Evolutionary conservation across 2,329 filamentous ascomycete species (phyloP), one percentile per base, ranked within the genome.

Genomic region (Neoarthrinium moseri): DNA sequence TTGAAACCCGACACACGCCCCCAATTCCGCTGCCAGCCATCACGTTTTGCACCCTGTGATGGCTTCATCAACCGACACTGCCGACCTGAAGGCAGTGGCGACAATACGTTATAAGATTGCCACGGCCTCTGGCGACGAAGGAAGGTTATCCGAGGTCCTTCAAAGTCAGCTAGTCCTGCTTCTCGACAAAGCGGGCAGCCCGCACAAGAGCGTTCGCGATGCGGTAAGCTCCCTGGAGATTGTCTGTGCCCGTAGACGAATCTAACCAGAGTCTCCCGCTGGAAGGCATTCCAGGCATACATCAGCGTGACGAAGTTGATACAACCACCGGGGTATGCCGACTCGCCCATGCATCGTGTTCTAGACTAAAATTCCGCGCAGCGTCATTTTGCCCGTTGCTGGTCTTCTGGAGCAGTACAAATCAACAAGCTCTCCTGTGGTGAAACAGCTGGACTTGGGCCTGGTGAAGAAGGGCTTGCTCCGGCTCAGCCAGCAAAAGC

Each of bases 361-460:
- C 53, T n/a, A 27, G n/a, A 17, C 24, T 53, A 37, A 54, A 36
- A 17, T 29, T n/a, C n/a, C 35, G 22, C 17, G 51, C 51, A 78
- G 78, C 39, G 83, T 96, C 52, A 77, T 91, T 44, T 73, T 99
- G 5, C 94, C 94, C 0, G 91, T 97, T 11, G 79, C 82, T n/a
- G 82, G 84, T 13, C 75, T 99, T 15, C 67, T 97, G 45, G 86
- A 91, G 56, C 94, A 97, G 64, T 96, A 95, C 75, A 95, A 95
- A 65, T 81, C 88, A 18, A 82, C 81, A 29, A 75, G 83, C 30
- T 86, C 84, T 11, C 73, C 84, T 1, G 75, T 96, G 29, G 82
- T 99, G 53, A 86, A 89, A 52, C 89, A 95, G 62, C 87, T 96
- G 56, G 91, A 97, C 66, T 72, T 97, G 32, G 77, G 87, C 15